phyloP scores from a whole-genome alignment of 257 asterid species.

The Solanum tacnaense region DNA sequence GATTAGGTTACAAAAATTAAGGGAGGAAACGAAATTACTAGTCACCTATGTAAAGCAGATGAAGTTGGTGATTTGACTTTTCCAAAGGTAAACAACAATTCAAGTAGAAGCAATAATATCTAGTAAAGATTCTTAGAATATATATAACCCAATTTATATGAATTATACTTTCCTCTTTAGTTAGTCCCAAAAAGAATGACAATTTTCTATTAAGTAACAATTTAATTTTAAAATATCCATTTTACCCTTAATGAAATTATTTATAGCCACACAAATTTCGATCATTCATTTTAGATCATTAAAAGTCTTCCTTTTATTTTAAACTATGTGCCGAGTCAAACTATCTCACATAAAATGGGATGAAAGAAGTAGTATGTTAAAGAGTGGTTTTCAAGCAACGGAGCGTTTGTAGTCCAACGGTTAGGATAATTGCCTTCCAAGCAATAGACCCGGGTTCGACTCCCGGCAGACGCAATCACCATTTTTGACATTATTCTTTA shows the following conservation, averaged over 20 bases:
- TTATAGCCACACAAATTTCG: no score
- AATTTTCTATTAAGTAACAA: no score
- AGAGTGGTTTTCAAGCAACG: no score
- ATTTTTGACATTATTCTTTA: background rate
- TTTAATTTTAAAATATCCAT: no score
- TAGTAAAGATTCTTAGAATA: background rate
- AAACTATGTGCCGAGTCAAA: no score
- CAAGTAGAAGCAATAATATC: background rate
- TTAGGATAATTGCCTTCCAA: slow-evolving; percentile 99
- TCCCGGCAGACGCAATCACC: slow-evolving; percentile 60
- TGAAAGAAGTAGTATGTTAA: accelerated
- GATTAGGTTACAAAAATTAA: background rate
- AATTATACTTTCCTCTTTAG: no score
- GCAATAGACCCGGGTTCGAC: slow-evolving; percentile 99
- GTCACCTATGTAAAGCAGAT: background rate
- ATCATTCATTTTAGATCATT: no score
- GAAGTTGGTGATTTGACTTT: background rate
- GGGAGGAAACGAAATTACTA: background rate
- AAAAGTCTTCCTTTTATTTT: no score
- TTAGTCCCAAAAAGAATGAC: accelerated
- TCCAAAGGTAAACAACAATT: background rate
- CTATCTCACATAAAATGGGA: no score
- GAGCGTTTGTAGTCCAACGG: background rate
- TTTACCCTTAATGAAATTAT: no score
- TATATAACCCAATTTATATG: no score